These are phyloP conservation scores for Passiflora organensis DNA, from an alignment of 345 rosid genomes.

Conservation along the genomic window DNA sequence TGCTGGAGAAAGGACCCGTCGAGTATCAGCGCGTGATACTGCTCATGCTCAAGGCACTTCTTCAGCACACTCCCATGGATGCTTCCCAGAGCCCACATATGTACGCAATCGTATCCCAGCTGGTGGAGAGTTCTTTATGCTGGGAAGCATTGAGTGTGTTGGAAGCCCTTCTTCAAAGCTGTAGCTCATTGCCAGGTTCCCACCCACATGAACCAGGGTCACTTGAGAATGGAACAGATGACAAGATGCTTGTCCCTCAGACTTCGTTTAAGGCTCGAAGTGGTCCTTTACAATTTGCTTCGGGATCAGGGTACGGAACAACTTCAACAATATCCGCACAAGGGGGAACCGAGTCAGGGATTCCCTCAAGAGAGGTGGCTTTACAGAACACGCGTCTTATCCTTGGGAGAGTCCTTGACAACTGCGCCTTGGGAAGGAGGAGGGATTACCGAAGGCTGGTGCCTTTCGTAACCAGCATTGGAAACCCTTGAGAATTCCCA, in stretches of 20 bases:
- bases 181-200: constrained; percentile 70
- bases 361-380: constrained; percentile 75
- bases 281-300: constrained; percentile 71
- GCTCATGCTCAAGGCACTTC: constrained; percentile 89
- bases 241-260: constrained; percentile 67
- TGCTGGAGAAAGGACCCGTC: constrained; percentile 90
- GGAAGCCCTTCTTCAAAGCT: constrained; percentile 95
- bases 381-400: constrained; percentile 78
- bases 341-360: constrained; percentile 46
- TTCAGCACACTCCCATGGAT: constrained; percentile 97
- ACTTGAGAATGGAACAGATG: constrained; percentile 64
- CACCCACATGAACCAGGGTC: constrained; percentile 57
- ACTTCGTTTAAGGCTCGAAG: constrained; percentile 88
- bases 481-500: constrained; percentile 49
- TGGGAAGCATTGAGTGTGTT: constrained; percentile 93
- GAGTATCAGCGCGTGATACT: constrained; percentile 89
- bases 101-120: constrained; percentile 94
- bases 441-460: constrained; percentile 79
- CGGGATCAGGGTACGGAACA: constrained; percentile 39
- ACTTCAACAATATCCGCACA: constrained; percentile 38
- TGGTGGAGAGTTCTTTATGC: constrained; percentile 88
- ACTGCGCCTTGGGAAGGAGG: constrained; percentile 80
- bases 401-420: constrained; percentile 82
- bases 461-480: constrained; percentile 74
- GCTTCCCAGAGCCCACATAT: constrained; percentile 94